phyloP scores from a whole-genome alignment of 345 rosid genomes.

The Acer negundo region DNA sequence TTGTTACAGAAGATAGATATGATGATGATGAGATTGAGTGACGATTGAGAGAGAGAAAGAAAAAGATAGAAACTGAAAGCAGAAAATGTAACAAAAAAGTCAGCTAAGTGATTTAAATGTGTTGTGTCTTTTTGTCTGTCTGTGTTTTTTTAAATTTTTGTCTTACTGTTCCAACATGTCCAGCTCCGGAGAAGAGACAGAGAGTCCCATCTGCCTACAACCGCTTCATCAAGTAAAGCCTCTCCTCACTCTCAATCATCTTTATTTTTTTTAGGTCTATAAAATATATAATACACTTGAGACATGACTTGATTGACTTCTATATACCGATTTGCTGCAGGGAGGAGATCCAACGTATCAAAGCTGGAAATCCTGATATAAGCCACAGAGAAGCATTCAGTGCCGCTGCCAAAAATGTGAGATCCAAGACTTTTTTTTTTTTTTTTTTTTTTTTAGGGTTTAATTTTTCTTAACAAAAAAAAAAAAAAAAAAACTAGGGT shows the following conservation, averaged over 20 bases:
- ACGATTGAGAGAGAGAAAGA: conserved; percentile 48
- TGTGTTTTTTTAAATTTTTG: conserved; percentile 25
- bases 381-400: conserved; percentile 99
- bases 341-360: conserved; percentile 99
- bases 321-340: conserved; percentile 46
- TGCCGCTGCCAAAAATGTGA: conserved; percentile 99
- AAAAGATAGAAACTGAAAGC: not conserved
- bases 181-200: conserved; percentile 99
- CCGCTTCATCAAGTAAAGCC: conserved; percentile 96
- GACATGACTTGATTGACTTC: not conserved
- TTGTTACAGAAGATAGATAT: conserved; percentile 18
- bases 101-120: conserved; percentile 42
- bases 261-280: not conserved
- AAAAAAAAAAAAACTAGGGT: not conserved
- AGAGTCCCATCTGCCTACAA: conserved; percentile 99
- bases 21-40: conserved; percentile 47
- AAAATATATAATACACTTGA: not conserved
- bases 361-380: conserved; percentile 97
- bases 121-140: conserved; percentile 48
- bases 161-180: conserved; percentile 39
- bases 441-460: not conserved
- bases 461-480: not conserved
- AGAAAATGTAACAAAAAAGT: conserved; percentile 30
- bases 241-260: not conserved
- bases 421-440: conserved; percentile 29